Evolutionary conservation across 495 filamentous ascomycete genomes (phyloP).

Genomic region (Aspergillus incahuasiensis): DNA sequence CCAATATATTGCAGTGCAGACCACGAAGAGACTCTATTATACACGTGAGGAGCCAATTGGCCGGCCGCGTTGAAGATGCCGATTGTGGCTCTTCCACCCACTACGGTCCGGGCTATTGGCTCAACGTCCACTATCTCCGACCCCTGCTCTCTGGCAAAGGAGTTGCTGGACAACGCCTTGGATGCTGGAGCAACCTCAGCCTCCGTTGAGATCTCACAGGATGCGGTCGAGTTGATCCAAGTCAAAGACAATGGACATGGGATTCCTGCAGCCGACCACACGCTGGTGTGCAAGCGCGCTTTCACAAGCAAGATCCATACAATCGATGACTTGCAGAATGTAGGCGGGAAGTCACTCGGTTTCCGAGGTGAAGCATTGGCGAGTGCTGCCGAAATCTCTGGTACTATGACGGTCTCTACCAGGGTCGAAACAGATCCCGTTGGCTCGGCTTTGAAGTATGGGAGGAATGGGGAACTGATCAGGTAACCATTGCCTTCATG

Average conservation of each 20-base stretch:
- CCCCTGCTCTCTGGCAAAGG: conserved; percentile 74
- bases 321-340: conserved; percentile 61
- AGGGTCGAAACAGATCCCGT: conserved; percentile 65
- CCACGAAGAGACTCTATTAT: not conserved
- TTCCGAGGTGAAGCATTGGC: conserved; percentile 88
- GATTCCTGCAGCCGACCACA: conserved; percentile 66
- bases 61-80: conserved; percentile 37
- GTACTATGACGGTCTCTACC: conserved; percentile 63
- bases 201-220: conserved; percentile 65
- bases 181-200: conserved; percentile 76
- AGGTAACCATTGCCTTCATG: conserved; percentile 24
- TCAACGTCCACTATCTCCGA: conserved; percentile 70
- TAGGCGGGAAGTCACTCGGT: conserved; percentile 68
- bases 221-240: conserved; percentile 78
- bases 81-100: conserved; percentile 62
- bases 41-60: not conserved
- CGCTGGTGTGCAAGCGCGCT: conserved; percentile 60
- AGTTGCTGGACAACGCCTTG: conserved; percentile 87
- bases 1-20: not conserved
- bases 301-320: conserved; percentile 83
- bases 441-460: conserved; percentile 50
- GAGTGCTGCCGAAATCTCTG: conserved; percentile 65
- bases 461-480: conserved; percentile 45
- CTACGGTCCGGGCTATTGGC: conserved; percentile 62
- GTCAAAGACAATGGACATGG: conserved; percentile 89